Evolutionary conservation across 495 filamentous ascomycete genomes (phyloP).

Genomic region (Parathielavia hyrcaniae): DNA sequence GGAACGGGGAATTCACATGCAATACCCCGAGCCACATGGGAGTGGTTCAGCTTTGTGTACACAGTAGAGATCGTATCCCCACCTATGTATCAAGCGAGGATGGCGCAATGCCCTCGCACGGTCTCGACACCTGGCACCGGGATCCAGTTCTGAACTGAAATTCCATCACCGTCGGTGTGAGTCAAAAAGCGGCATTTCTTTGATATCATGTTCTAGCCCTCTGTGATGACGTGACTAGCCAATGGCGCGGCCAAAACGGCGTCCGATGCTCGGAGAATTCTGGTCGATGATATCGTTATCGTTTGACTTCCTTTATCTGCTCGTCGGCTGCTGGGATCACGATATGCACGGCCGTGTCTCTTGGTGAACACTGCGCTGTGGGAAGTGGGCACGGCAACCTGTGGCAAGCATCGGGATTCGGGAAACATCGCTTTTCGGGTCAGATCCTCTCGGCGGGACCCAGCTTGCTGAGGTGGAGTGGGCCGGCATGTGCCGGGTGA

Average conservation of each 20-base stretch:
- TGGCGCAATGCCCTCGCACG: slow-evolving; percentile 9
- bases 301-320: not conserved
- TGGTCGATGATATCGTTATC: not conserved
- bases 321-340: not conserved
- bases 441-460: not conserved
- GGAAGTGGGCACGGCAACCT: not conserved
- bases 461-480: not conserved
- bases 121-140: not conserved
- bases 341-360: not conserved
- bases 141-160: not conserved
- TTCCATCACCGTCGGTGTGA: not conserved
- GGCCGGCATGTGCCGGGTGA: slow-evolving; percentile 6
- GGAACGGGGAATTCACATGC: too few species aligned
- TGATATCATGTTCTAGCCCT: slow-evolving; percentile 3
- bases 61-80: too few species aligned
- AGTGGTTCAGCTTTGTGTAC: too few species aligned
- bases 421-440: not conserved
- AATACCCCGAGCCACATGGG: too few species aligned
- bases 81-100: slow-evolving; percentile 1
- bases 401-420: slow-evolving; percentile 1
- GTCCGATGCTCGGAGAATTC: slow-evolving; percentile 5
- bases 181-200: slow-evolving; percentile 1
- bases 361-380: not conserved
- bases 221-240: not conserved
- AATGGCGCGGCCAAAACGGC: not conserved